These are phyloP conservation scores for Xerocomellus amylosporus DNA, from an alignment of 768 basidiomycete genomes.

Conservation along the genomic window DNA sequence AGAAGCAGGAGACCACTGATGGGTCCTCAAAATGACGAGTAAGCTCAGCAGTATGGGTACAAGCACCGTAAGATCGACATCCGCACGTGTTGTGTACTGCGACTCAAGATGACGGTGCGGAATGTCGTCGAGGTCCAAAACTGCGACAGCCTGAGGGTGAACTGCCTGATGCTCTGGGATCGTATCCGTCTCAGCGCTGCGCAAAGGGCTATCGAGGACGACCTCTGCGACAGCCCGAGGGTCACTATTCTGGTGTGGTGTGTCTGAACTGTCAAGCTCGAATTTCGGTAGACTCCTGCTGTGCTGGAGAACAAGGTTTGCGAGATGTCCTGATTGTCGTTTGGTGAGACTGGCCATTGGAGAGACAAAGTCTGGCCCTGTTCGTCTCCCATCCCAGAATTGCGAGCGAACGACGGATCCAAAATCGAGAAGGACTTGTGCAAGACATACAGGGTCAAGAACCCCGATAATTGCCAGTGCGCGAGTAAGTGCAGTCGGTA, in stretches of 20 bases:
- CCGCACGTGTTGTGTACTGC: conserved; percentile 10
- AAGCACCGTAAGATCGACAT: conserved; percentile 12
- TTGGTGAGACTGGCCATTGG: conserved; percentile 20
- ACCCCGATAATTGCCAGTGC: conserved; percentile 1
- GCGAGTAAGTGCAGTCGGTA: background rate
- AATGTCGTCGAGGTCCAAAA: conserved; percentile 12
- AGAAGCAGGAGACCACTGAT: conserved; percentile 3
- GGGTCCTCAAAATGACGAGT: conserved; percentile 8
- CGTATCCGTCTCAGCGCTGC: background rate
- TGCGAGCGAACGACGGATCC: conserved; percentile 11
- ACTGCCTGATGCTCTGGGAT: background rate
- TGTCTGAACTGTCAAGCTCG: background rate
- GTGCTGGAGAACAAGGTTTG: conserved; percentile 14
- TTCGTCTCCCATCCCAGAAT: conserved; percentile 21
- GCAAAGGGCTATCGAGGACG: background rate
- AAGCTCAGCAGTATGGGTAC: conserved; percentile 13
- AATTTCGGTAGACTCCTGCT: conserved; percentile 1
- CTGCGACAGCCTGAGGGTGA: conserved; percentile 5
- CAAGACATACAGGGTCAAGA: conserved; percentile 10
- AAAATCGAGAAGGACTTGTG: conserved; percentile 17
- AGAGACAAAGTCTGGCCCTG: conserved; percentile 18
- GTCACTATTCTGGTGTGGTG: background rate
- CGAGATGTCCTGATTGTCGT: conserved; percentile 17
- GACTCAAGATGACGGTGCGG: background rate
- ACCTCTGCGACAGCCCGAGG: background rate